These are phyloP conservation scores for Phytophthora pini DNA, from an alignment of 352 stramenopile genomes.

Conservation along the genomic window DNA sequence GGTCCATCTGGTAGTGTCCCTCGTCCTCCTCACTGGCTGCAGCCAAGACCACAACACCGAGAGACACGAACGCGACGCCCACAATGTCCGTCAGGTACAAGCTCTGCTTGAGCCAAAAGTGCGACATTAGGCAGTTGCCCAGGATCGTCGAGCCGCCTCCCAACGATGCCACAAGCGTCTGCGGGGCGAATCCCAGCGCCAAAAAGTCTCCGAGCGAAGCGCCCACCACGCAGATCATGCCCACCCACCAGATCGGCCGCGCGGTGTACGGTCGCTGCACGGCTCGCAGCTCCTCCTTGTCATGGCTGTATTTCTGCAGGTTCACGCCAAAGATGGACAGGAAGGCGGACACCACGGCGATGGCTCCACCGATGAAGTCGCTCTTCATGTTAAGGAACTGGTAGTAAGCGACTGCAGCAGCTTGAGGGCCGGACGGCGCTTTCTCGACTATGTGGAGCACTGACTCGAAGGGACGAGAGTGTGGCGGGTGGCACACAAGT, in stretches of 20 bases:
- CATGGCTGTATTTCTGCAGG: constrained; percentile 91
- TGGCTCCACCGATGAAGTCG: constrained; percentile 68
- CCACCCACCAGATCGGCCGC: constrained; percentile 90
- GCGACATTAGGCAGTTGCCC: constrained; percentile 85
- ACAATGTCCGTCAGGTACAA: constrained; percentile 87
- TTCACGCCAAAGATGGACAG: constrained; percentile 92
- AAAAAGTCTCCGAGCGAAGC: constrained; percentile 88
- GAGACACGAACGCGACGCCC: constrained; percentile 75
- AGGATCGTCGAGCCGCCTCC: constrained; percentile 85
- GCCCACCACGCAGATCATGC: constrained; percentile 85
- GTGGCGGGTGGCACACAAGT: constrained; percentile 8
- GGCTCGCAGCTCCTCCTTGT: constrained; percentile 79
- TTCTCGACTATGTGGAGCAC: constrained; percentile 25
- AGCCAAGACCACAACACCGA: constrained; percentile 84
- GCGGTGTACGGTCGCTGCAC: constrained; percentile 79
- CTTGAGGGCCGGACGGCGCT: constrained; percentile 9
- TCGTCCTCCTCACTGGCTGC: constrained; percentile 72
- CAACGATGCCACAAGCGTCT: constrained; percentile 86
- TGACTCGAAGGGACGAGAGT: constrained; percentile 32
- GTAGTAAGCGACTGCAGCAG: constrained; percentile 1
- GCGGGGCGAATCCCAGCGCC: constrained; percentile 86
- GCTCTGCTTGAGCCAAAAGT: constrained; percentile 89
- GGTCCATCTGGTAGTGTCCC: constrained; percentile 85
- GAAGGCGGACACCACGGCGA: constrained; percentile 78
- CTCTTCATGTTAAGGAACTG: constrained; percentile 31